These are phyloP conservation scores for Zostera marina DNA, from an alignment of 116 monocot genomes.

Conservation along the genomic window DNA sequence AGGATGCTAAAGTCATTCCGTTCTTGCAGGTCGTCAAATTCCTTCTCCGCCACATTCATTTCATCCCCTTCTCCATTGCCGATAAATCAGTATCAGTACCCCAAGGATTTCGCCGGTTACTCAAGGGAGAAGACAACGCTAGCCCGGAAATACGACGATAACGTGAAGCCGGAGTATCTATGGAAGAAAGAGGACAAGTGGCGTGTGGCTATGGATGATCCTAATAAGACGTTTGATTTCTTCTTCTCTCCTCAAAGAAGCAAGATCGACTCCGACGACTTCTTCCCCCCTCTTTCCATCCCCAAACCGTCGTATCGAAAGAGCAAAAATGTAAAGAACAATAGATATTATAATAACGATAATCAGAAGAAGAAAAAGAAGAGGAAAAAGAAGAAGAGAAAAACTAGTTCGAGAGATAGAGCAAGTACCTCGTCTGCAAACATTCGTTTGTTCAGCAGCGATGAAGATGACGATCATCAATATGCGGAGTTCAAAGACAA, in stretches of 20 bases:
- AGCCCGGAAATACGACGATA: constrained; percentile 4
- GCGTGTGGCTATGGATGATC: constrained; percentile 15
- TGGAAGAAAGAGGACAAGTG: constrained; percentile 29
- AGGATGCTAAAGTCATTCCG: constrained; percentile 17
- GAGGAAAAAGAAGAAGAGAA: too few species aligned
- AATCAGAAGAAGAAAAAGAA: too few species aligned
- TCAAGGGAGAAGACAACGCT: neutral
- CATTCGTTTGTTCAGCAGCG: constrained; percentile 49
- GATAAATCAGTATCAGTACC: neutral
- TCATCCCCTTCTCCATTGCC: neutral
- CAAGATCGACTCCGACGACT: constrained; percentile 42
- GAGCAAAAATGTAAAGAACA: constrained; percentile 3
- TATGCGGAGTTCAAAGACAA: constrained; percentile 10
- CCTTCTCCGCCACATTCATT: neutral
- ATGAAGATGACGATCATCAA: constrained; percentile 39
- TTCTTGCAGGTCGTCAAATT: constrained; percentile 17
- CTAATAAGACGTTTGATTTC: constrained; percentile 1
- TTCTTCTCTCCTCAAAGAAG: constrained; percentile 11
- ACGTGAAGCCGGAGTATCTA: constrained; percentile 15
- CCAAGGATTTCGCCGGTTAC: neutral
- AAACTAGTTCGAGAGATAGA: constrained; percentile 2
- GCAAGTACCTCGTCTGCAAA: constrained; percentile 31
- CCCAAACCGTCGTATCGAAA: constrained; percentile 1
- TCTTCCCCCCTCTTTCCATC: constrained; percentile 11
- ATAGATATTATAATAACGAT: constrained; percentile 4